Evolutionary conservation across 2,329 filamentous ascomycete genomes (phyloP).

Genomic region (Xylaria sp.): DNA sequence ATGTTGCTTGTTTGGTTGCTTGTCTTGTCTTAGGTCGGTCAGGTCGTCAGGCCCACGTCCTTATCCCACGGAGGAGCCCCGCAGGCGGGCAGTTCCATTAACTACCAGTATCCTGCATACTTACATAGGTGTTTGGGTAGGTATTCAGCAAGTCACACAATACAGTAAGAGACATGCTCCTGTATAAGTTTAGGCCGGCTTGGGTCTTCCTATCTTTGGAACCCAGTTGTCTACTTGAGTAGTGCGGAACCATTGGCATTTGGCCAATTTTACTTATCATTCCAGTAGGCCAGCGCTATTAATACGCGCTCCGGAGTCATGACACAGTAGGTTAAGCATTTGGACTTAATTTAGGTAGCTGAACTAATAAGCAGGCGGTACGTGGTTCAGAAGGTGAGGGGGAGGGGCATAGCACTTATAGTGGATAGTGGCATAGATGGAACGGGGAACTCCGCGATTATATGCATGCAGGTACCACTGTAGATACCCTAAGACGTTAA

Average conservation of each 20-base stretch:
- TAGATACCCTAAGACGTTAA: neutral
- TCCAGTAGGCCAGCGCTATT: conserved; percentile 15
- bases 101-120: neutral
- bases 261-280: conserved; percentile 30
- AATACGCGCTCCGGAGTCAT: conserved; percentile 21
- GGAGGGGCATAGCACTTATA: conserved; percentile 26
- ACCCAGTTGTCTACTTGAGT: conserved; percentile 15
- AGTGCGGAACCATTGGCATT: conserved; percentile 26
- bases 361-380: conserved; percentile 25
- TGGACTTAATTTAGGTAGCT: conserved; percentile 1
- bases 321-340: neutral
- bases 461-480: neutral
- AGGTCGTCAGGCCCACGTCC: conserved; percentile 11
- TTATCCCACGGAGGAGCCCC: conserved; percentile 20
- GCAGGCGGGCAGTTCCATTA: conserved; percentile 22
- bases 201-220: conserved; percentile 24
- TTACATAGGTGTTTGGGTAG: neutral
- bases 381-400: conserved; percentile 16
- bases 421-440: conserved; percentile 23
- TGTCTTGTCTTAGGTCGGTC: conserved; percentile 9
- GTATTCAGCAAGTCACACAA: neutral
- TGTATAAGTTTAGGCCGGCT: conserved; percentile 6
- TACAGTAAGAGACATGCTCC: conserved; percentile 18
- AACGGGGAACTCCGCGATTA: conserved; percentile 33
- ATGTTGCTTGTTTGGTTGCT: conserved; percentile 18